A percentile compares a stretch with the other conserved stretches of the same genome.
Conservation (phyloP, 257 asterid genomes). For the Jacaranda copaia region DNA sequence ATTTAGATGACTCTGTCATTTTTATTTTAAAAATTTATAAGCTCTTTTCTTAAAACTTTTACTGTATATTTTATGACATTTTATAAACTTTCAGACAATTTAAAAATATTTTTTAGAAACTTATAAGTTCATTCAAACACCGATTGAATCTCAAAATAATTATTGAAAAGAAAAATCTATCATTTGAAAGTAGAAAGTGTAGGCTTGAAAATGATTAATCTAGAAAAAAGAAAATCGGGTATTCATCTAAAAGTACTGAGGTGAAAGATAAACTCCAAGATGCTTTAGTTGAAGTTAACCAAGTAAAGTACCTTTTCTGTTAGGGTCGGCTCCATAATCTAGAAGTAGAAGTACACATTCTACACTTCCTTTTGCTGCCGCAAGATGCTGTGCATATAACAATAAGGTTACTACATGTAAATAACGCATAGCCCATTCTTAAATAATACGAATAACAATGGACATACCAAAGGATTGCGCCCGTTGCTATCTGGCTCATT, state of each 20-base stretch:
- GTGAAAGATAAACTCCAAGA: too few species aligned
- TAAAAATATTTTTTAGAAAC: too few species aligned
- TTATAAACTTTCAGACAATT: too few species aligned
- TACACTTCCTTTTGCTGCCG: slow-evolving; percentile 62
- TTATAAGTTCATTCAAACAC: too few species aligned
- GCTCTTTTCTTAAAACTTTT: too few species aligned
- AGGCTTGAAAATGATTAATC: neutral
- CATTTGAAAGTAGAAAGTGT: too few species aligned
- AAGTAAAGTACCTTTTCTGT: slow-evolving; percentile 57
- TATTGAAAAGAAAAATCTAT: too few species aligned
- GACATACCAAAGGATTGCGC: slow-evolving; percentile 68
- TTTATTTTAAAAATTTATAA: too few species aligned
- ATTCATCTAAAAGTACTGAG: neutral
- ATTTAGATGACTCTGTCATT: too few species aligned
- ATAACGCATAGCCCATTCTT: neutral
- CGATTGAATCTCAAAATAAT: too few species aligned
- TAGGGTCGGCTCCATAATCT: slow-evolving; percentile 78
- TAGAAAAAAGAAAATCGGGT: neutral
- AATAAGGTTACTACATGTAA: neutral
- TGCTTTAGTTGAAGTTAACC: too few species aligned
- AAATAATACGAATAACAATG: neutral
- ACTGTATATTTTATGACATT: too few species aligned
- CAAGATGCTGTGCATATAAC: slow-evolving; percentile 64
- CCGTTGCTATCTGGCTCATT: slow-evolving; percentile 70
- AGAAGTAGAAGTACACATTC: slow-evolving; percentile 72